Evolutionary conservation across 2,329 filamentous ascomycete genomes (phyloP), one percentile per base, ranked within the genome.

Genomic region (Ustilaginoidea virens): DNA sequence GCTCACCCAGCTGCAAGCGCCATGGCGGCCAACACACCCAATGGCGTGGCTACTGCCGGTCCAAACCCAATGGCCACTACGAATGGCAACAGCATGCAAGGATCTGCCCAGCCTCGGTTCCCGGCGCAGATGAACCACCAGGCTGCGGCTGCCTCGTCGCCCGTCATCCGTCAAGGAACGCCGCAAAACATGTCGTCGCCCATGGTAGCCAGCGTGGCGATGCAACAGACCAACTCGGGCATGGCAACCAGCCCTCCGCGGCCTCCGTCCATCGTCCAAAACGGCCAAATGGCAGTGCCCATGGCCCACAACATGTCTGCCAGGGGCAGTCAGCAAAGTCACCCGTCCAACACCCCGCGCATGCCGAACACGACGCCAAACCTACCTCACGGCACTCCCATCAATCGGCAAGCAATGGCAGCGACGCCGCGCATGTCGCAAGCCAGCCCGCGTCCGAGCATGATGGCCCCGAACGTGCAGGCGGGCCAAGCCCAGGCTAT

Each of bases 241-340:
- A 74, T 80, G 61, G 74, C 72, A 13, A 70, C 61, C 29, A 81
- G 75, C 42, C 77, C 77, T 16, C 60, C 72, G 12, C 61, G 76
- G 25, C 74, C 77, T 11, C 57, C 74, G 1, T 80, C 76, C 11
- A 72, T 74, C 5, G 69, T 72, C 4, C 73, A 74, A 36, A 68
- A 63, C 29, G 64, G 53, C 2, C 58, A 64, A 1, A 72, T 74
- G 60, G 58, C 61, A 5, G 69, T 61, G 1, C 65, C 70, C 4
- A 72, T 74, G 63, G 54, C 69, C 0, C 63, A 69, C 40, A 66
- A 60, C 39, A 77, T 76, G 71, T 72, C 67, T 31, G 60, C 68
- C 13, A 63, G 71, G 36, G 67, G 69, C 33, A 77, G 72, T 41
- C 73, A 78, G 42, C 72, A 77, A 43, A 77, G 73, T 38, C 72